Evolutionary conservation across 139 green algal genomes (phyloP).

Genomic region (Micractinium sp.): DNA sequence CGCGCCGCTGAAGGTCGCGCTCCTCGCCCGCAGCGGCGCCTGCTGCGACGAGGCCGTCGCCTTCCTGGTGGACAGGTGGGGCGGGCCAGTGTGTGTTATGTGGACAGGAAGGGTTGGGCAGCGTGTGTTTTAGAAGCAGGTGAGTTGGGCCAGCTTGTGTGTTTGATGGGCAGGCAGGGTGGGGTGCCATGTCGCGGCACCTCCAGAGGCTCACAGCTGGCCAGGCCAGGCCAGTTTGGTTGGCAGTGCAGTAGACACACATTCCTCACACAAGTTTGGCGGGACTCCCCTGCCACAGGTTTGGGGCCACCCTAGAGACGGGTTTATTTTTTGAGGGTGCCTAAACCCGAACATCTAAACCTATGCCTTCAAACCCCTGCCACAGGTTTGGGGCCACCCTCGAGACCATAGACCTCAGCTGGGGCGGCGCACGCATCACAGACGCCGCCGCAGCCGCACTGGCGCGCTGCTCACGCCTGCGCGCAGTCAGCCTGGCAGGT

Average conservation of each 20-base stretch:
- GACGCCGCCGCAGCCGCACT: neutral
- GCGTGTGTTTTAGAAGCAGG: no score
- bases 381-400: constrained; percentile 28
- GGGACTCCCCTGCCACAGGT: no score
- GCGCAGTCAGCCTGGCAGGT: constrained; percentile 6
- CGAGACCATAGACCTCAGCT: constrained; percentile 19
- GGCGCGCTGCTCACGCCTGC: constrained; percentile 24
- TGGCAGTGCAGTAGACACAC: no score
- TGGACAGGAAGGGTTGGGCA: neutral
- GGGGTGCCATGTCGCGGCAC: no score
- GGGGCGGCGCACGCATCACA: constrained; percentile 22
- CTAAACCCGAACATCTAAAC: no score
- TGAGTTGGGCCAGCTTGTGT: no score
- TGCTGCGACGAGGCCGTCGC: constrained; percentile 33
- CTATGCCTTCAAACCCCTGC: no score
- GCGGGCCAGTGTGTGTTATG: neutral
- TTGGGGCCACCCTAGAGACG: no score
- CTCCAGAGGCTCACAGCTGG: no score
- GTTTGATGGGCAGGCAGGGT: neutral
- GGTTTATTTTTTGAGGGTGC: no score
- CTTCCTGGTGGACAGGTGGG: constrained; percentile 28
- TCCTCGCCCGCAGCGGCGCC: constrained; percentile 22
- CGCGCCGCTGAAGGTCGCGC: neutral
- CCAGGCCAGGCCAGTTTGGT: no score
- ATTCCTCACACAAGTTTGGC: no score